phyloP scores from a whole-genome alignment of 192 early-diverging fungal genomes.

The Coemansia sp. region DNA sequence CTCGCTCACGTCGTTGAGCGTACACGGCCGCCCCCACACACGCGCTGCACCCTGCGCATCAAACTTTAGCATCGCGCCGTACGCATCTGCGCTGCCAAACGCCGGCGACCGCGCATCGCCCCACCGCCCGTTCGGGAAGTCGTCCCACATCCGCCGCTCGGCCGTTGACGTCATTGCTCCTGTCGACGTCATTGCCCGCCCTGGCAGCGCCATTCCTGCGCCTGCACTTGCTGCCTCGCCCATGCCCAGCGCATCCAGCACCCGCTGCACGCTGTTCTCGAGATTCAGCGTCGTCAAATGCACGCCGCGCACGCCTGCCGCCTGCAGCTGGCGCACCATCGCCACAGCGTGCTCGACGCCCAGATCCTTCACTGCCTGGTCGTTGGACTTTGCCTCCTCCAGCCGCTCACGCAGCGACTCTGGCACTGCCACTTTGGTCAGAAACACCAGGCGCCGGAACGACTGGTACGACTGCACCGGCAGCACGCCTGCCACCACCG shows the following conservation, averaged over 20 bases:
- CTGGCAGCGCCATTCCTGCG: no score
- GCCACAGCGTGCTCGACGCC: constrained; percentile 81
- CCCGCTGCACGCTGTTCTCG: constrained; percentile 78
- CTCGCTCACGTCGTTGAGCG: constrained; percentile 60
- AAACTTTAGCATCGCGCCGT: constrained; percentile 79
- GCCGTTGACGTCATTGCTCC: background rate
- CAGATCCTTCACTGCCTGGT: constrained; percentile 92
- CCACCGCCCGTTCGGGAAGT: constrained; percentile 99
- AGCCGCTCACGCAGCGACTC: constrained; percentile 68
- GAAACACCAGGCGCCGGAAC: constrained; percentile 82
- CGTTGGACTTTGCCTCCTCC: constrained; percentile 91
- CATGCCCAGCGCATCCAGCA: constrained; percentile 62
- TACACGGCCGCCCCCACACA: constrained; percentile 77
- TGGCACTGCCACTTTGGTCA: constrained; percentile 86
- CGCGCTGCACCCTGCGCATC: constrained; percentile 61
- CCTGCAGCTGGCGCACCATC: constrained; percentile 66
- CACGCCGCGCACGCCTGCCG: constrained; percentile 65
- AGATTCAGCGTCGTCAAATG: constrained; percentile 96
- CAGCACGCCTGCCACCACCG: constrained; percentile 91
- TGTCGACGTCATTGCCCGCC: background rate
- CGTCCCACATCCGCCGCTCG: constrained; percentile 66
- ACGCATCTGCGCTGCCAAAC: constrained; percentile 78
- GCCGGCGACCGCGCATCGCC: constrained; percentile 93
- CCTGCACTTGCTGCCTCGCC: background rate
- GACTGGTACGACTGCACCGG: constrained; percentile 91